These are phyloP conservation scores for Hyaloscypha variabilis DNA, from an alignment of 495 filamentous ascomycete genomes.

Conservation along the genomic window DNA sequence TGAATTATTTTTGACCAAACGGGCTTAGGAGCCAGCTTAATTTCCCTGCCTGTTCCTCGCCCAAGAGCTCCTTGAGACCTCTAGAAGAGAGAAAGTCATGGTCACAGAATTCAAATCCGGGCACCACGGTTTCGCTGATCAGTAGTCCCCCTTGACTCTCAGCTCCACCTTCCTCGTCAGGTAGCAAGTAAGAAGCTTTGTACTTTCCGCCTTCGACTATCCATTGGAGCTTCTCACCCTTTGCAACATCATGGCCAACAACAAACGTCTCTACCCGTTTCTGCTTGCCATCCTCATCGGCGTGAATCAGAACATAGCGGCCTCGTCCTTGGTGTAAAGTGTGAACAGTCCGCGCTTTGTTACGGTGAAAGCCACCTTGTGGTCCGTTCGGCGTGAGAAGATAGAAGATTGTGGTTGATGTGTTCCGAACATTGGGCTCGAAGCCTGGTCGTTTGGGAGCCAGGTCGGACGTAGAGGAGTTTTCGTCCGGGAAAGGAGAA, in stretches of 20 bases:
- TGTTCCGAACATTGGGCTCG: constrained; percentile 42
- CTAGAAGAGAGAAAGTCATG: constrained; percentile 59
- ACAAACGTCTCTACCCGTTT: constrained; percentile 61
- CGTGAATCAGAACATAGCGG: constrained; percentile 62
- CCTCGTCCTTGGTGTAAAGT: constrained; percentile 62
- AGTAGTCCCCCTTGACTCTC: constrained; percentile 53
- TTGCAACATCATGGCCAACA: constrained; percentile 56
- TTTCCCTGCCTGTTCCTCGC: constrained; percentile 46
- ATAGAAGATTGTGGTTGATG: constrained; percentile 62
- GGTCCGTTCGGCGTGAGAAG: constrained; percentile 58
- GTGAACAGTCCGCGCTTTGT: constrained; percentile 61
- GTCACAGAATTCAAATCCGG: constrained; percentile 66
- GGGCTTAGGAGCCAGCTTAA: constrained; percentile 52
- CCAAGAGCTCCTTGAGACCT: constrained; percentile 49
- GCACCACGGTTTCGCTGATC: constrained; percentile 69
- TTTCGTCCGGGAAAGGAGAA: constrained; percentile 46
- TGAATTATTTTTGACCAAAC: constrained; percentile 20
- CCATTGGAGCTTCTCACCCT: constrained; percentile 66
- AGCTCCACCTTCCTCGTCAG: constrained; percentile 42
- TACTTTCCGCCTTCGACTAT: constrained; percentile 68
- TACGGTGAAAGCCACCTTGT: constrained; percentile 62
- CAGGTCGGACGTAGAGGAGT: constrained; percentile 25
- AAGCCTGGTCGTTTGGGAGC: constrained; percentile 35
- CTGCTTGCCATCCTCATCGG: constrained; percentile 43
- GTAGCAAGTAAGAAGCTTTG: constrained; percentile 61